phyloP scores from a whole-genome alignment of 2,329 filamentous ascomycete species.

The Bretziella fagacearum region DNA sequence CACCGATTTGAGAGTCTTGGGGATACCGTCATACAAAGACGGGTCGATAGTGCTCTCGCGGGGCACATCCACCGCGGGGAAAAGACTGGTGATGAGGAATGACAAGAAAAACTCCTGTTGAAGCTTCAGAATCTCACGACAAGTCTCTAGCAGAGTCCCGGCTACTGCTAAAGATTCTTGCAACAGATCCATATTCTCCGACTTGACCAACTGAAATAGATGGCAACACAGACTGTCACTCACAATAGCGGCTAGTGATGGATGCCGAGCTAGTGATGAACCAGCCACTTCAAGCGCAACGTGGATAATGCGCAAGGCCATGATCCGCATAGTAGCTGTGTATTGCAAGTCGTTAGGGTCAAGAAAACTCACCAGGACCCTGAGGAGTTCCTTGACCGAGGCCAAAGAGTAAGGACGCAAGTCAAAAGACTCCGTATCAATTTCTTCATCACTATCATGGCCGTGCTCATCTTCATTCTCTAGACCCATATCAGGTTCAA shows the following conservation, averaged over 20 bases:
- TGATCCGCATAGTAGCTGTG: slow-evolving; percentile 88
- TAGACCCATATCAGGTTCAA: no score
- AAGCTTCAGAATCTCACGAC: slow-evolving; percentile 75
- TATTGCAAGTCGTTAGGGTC: slow-evolving; percentile 87
- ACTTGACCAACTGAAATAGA: slow-evolving; percentile 88
- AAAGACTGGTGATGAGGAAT: slow-evolving; percentile 83
- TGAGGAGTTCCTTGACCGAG: slow-evolving; percentile 84
- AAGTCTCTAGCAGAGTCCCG: slow-evolving; percentile 78
- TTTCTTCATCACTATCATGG: slow-evolving; percentile 15
- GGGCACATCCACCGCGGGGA: slow-evolving; percentile 87
- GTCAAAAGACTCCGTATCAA: slow-evolving; percentile 29
- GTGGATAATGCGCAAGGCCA: slow-evolving; percentile 93
- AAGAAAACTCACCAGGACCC: slow-evolving; percentile 81
- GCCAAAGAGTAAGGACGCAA: slow-evolving; percentile 84
- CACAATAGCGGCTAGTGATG: slow-evolving; percentile 68
- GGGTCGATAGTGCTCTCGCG: slow-evolving; percentile 81
- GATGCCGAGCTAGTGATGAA: slow-evolving; percentile 84
- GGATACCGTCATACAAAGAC: slow-evolving; percentile 79
- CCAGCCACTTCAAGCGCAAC: slow-evolving; percentile 93
- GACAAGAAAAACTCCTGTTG: slow-evolving; percentile 94
- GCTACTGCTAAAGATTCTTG: slow-evolving; percentile 87
- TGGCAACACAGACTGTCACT: slow-evolving; percentile 88
- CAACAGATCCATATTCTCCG: slow-evolving; percentile 88
- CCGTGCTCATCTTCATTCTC: neutral
- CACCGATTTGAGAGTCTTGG: slow-evolving; percentile 72